Conservation (phyloP, 257 asterid genomes). For the Solanum ahanhuiri region DNA sequence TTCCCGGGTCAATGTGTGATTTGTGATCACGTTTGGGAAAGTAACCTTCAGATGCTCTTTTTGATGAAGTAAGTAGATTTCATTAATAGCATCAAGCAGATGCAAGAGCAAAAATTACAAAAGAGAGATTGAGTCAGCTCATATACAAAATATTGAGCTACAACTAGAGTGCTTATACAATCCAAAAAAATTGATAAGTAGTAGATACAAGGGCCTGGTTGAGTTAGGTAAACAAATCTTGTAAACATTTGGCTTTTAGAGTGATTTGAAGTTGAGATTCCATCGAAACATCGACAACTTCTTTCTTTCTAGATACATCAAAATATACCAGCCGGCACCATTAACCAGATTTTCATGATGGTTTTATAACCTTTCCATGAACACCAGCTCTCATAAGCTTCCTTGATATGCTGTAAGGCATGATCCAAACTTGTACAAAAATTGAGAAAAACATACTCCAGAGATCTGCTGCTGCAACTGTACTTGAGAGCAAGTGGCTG, state of each 20-base stretch:
- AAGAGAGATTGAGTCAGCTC: background rate
- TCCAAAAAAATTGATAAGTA: background rate
- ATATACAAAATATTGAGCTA: background rate
- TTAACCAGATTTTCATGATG: background rate
- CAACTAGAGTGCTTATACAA: background rate
- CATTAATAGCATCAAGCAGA: background rate
- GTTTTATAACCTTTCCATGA: background rate
- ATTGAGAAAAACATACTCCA: background rate
- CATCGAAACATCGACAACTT: background rate
- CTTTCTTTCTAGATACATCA: background rate
- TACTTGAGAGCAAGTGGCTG: background rate
- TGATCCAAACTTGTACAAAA: background rate
- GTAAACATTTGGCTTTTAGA: background rate
- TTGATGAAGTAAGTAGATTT: background rate
- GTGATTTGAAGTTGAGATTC: background rate
- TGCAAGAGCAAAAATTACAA: background rate
- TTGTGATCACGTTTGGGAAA: background rate
- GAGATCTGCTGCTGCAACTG: background rate
- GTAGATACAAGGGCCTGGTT: background rate
- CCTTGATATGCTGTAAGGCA: background rate
- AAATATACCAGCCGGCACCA: background rate
- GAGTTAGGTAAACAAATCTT: background rate
- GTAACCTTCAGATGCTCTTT: background rate
- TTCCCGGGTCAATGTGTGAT: background rate
- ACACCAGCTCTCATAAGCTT: background rate